Percentiles rank a stretch among this genome's conserved stretches.
These are phyloP conservation scores for Pseudogymnoascus sp. DNA, from an alignment of 2,329 filamentous ascomycete genomes.

Conservation along the genomic window DNA sequence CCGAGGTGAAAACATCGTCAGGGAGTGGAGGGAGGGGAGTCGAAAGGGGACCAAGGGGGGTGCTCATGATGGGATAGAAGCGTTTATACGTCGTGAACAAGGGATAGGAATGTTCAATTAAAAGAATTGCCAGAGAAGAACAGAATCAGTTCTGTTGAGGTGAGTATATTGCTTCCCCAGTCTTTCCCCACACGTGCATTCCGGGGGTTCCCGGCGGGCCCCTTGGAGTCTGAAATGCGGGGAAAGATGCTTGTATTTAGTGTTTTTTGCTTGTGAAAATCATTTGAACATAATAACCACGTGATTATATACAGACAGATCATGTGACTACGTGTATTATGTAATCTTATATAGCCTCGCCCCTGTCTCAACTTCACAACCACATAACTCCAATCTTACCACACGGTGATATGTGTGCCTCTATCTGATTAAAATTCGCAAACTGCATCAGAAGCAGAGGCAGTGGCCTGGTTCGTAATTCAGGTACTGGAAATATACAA, in stretches of 20 bases:
- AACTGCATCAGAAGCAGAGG: background rate
- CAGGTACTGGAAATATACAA: background rate
- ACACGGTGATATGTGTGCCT: background rate
- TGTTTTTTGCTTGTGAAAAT: background rate
- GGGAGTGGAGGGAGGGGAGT: constrained; percentile 23
- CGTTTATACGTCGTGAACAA: background rate
- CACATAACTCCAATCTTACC: background rate
- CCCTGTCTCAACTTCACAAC: background rate
- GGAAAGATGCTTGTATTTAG: background rate
- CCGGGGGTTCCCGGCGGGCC: background rate
- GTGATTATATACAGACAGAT: no score
- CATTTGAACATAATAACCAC: no score
- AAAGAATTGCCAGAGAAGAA: background rate
- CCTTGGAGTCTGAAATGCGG: background rate
- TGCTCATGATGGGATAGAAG: background rate
- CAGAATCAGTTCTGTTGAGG: background rate
- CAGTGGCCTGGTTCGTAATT: background rate
- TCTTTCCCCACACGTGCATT: background rate
- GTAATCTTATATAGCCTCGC: background rate
- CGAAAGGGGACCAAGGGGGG: constrained; percentile 15
- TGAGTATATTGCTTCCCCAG: background rate
- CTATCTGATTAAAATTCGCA: background rate
- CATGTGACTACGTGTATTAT: background rate
- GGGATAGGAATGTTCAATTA: background rate
- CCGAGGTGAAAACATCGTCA: constrained; percentile 34